Evolutionary conservation across 345 rosid genomes (phyloP).

Genomic region (Bruguiera parviflora): DNA sequence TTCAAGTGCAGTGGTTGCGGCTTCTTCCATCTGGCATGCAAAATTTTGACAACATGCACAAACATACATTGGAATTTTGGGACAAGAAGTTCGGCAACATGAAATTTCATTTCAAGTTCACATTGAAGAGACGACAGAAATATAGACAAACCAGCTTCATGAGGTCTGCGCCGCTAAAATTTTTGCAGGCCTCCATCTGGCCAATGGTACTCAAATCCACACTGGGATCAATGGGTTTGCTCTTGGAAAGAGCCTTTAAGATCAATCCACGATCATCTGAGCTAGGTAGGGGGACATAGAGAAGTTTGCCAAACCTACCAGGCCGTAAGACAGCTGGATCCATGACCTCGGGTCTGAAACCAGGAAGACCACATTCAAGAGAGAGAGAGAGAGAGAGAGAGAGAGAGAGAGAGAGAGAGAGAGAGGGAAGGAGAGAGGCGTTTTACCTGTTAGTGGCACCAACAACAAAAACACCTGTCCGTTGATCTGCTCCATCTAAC

Average conservation of each 20-base stretch:
- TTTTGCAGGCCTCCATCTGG: constrained; percentile 58
- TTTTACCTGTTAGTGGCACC: constrained; percentile 87
- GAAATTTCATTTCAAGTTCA: too few species aligned
- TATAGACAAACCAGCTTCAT: constrained; percentile 58
- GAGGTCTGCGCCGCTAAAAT: constrained; percentile 92
- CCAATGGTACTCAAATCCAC: constrained; percentile 73
- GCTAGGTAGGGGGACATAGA: constrained; percentile 75
- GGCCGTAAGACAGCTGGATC: constrained; percentile 86
- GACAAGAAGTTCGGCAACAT: too few species aligned
- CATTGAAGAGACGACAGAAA: neutral
- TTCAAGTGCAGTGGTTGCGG: constrained; percentile 62
- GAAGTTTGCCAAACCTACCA: constrained; percentile 88
- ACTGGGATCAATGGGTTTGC: constrained; percentile 64
- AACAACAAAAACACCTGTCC: constrained; percentile 72
- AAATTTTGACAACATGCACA: too few species aligned
- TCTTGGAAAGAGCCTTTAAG: constrained; percentile 66
- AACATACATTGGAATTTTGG: too few species aligned
- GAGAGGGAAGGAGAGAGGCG: neutral
- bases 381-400: neutral
- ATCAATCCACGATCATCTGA: constrained; percentile 76
- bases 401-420: neutral
- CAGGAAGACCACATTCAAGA: constrained; percentile 15
- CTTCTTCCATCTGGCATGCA: constrained; percentile 56
- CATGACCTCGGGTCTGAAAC: constrained; percentile 75
- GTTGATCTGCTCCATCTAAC: constrained; percentile 81